These are phyloP conservation scores for Begonia peltatifolia DNA, from an alignment of 306 rosid genomes.

Conservation along the genomic window DNA sequence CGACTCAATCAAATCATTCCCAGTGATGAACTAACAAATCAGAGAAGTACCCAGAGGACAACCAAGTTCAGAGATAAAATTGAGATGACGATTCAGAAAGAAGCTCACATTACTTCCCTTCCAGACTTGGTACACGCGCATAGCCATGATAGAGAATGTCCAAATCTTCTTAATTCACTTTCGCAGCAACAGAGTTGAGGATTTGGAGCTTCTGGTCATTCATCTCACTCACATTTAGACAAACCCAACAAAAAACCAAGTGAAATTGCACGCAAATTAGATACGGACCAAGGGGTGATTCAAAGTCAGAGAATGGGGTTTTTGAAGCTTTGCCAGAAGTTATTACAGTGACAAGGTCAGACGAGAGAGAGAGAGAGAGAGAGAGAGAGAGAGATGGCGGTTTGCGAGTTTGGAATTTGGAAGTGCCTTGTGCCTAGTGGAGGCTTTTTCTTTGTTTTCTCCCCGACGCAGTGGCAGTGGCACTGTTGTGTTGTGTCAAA, in stretches of 20 bases:
- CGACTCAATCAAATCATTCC: no score
- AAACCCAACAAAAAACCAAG: constrained; percentile 3
- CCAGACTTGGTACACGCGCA: constrained; percentile 92
- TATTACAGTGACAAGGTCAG: no score
- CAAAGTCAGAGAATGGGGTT: background rate
- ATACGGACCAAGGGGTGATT: background rate
- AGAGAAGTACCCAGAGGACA: constrained; percentile 4
- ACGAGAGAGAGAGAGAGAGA: background rate
- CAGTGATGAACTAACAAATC: constrained; percentile 13
- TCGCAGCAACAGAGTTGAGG: constrained; percentile 10
- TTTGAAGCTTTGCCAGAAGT: no score
- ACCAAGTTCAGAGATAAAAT: background rate
- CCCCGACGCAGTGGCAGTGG: no score
- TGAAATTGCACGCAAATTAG: constrained; percentile 4
- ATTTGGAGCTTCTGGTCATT: constrained; percentile 17
- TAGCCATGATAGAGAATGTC: constrained; percentile 41
- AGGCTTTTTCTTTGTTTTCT: no score
- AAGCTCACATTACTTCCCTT: constrained; percentile 80
- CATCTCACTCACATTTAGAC: constrained; percentile 8
- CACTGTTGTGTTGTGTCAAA: no score
- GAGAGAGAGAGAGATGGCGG: background rate
- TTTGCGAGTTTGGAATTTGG: background rate
- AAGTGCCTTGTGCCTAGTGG: no score
- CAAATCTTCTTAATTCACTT: constrained; percentile 13
- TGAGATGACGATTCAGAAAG: background rate